Evolutionary conservation across 2,329 filamentous ascomycete species (phyloP).

Genomic region (Diaporthe amygdali): DNA sequence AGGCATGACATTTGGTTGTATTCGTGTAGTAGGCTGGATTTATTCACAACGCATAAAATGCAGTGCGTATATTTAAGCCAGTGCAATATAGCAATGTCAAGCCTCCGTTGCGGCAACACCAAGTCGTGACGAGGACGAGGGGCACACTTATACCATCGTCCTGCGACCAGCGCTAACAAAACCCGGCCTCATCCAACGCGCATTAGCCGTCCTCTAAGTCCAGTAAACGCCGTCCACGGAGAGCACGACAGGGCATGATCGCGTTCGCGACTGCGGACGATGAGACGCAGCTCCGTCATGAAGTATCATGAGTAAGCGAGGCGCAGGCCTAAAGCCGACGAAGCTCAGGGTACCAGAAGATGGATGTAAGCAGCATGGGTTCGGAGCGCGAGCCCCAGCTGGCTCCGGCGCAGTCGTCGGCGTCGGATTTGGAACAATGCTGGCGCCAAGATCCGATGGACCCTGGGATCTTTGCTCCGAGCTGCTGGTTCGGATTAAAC

Average conservation of each 20-base stretch:
- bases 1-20: not conserved
- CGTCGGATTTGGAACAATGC: slow-evolving; percentile 1
- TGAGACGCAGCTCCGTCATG: not conserved
- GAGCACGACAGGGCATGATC: not conserved
- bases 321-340: not conserved
- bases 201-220: not conserved
- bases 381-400: not conserved
- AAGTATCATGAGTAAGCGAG: not conserved
- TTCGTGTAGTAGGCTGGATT: not conserved
- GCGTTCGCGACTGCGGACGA: not conserved
- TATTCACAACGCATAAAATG: not conserved
- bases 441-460: not conserved
- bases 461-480: not conserved
- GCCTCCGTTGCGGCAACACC: not conserved
- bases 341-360: no score
- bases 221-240: not conserved
- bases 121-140: not conserved
- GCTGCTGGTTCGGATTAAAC: not conserved
- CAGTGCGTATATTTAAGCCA: not conserved
- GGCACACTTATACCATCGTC: not conserved
- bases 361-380: not conserved
- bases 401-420: not conserved
- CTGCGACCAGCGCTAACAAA: not conserved
- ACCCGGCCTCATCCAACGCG: not conserved
- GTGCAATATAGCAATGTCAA: not conserved